These are phyloP conservation scores for Serendipita sp. DNA, from an alignment of 768 basidiomycete genomes.

Conservation along the genomic window DNA sequence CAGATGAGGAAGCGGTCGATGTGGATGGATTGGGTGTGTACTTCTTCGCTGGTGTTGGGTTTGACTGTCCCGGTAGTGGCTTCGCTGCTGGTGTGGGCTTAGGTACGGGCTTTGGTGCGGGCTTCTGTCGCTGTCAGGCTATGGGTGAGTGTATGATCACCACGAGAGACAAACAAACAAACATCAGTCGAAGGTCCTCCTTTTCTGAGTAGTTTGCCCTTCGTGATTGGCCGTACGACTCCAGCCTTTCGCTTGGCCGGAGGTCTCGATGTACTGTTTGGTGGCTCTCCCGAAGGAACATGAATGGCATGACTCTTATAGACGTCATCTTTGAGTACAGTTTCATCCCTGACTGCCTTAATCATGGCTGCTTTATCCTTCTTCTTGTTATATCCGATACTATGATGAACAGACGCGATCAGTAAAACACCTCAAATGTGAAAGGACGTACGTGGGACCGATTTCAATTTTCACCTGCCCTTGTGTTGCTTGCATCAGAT, in stretches of 20 bases:
- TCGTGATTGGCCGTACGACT: constrained; percentile 66
- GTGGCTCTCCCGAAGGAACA: constrained; percentile 75
- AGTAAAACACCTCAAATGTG: constrained; percentile 5
- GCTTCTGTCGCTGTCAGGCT: not conserved
- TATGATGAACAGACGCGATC: constrained; percentile 18
- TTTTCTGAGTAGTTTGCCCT: constrained; percentile 61
- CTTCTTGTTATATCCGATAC: constrained; percentile 86
- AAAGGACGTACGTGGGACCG: constrained; percentile 48
- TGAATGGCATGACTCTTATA: constrained; percentile 91
- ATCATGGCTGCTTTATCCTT: constrained; percentile 86
- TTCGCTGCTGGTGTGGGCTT: constrained; percentile 45
- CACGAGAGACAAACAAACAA: not conserved
- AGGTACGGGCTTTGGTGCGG: constrained; percentile 29
- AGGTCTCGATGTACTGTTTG: constrained; percentile 65
- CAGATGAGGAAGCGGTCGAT: constrained; percentile 20
- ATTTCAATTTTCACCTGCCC: constrained; percentile 58
- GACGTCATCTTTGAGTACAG: constrained; percentile 52
- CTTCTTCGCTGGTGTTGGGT: constrained; percentile 17
- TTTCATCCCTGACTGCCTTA: constrained; percentile 80
- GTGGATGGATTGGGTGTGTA: constrained; percentile 18
- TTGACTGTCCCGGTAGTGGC: constrained; percentile 36
- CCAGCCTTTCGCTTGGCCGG: constrained; percentile 78
- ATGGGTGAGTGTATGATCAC: constrained; percentile 2
- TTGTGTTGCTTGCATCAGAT: constrained; percentile 65
- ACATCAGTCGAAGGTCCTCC: constrained; percentile 45